Percentiles rank a stretch among this genome's conserved stretches.
phyloP scores from a whole-genome alignment of 192 early-diverging fungal species.

The Cetraspora pellucida region DNA sequence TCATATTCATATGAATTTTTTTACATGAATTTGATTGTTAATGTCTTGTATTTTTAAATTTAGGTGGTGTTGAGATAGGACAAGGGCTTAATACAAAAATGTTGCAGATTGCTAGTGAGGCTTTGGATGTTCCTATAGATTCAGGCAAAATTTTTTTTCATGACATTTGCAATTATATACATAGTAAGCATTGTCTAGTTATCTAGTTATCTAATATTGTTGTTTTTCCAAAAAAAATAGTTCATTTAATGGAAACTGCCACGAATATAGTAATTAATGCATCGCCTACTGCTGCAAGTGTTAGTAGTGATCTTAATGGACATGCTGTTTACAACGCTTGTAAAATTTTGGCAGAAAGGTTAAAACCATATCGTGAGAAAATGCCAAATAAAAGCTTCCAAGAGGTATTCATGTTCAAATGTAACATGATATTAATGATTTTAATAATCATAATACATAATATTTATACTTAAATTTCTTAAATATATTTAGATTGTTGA shows the following conservation, averaged over 20 bases:
- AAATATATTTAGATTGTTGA: slow-evolving; percentile 51
- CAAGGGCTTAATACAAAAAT: slow-evolving; percentile 91
- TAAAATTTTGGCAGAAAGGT: slow-evolving; percentile 66
- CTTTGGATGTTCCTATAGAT: slow-evolving; percentile 71
- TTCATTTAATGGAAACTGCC: slow-evolving; percentile 58
- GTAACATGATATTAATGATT: background rate
- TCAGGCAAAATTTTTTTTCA: slow-evolving; percentile 28
- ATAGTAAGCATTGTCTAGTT: too few relatives aligned
- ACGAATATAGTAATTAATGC: slow-evolving; percentile 83
- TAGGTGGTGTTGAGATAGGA: slow-evolving; percentile 83
- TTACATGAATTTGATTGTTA: background rate
- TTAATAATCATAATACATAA: background rate
- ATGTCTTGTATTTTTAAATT: background rate
- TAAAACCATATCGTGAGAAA: slow-evolving; percentile 70
- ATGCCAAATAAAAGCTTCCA: slow-evolving; percentile 55
- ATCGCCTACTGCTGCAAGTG: slow-evolving; percentile 77
- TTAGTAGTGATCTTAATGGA: slow-evolving; percentile 81
- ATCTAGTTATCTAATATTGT: too few relatives aligned
- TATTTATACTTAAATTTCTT: slow-evolving; percentile 1
- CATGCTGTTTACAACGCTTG: slow-evolving; percentile 81
- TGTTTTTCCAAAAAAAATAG: too few relatives aligned
- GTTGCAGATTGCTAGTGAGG: slow-evolving; percentile 79
- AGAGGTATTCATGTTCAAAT: slow-evolving; percentile 40
- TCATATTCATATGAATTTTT: background rate
- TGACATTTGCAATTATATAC: background rate